Evolutionary conservation across 768 basidiomycete species (phyloP).

Genomic region (Kwoniella pini): DNA sequence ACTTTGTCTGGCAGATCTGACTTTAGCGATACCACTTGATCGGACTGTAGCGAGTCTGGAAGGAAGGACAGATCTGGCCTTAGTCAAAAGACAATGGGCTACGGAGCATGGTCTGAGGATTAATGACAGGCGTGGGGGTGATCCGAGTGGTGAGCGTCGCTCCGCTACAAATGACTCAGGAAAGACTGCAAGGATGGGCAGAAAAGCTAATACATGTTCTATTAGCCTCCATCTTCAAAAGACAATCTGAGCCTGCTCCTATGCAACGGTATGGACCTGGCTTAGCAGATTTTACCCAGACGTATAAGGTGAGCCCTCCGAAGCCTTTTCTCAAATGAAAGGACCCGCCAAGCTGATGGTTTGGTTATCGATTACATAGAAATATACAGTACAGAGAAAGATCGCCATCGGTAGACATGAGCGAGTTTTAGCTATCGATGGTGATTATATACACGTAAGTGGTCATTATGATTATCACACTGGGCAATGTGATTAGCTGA

Average conservation of each 20-base stretch:
- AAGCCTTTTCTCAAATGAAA: too few relatives aligned
- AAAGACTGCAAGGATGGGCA: too few relatives aligned
- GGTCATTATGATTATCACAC: not conserved
- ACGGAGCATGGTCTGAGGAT: slow-evolving; percentile 70
- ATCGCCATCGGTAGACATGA: slow-evolving; percentile 91
- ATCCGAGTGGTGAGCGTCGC: slow-evolving; percentile 73
- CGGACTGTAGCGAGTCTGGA: slow-evolving; percentile 94
- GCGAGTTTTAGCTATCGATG: slow-evolving; percentile 88
- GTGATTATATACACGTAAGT: slow-evolving; percentile 81
- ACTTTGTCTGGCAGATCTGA: slow-evolving; percentile 53
- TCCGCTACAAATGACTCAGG: too few relatives aligned
- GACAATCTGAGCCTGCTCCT: slow-evolving; percentile 68
- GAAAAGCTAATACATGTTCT: too few relatives aligned
- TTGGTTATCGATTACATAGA: slow-evolving; percentile 58
- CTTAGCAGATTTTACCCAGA: slow-evolving; percentile 71
- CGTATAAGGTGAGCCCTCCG: slow-evolving; percentile 70
- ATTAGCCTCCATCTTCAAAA: slow-evolving; percentile 86
- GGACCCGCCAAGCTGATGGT: not conserved
- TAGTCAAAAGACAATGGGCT: slow-evolving; percentile 77
- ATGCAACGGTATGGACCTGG: slow-evolving; percentile 63
- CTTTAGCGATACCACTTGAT: slow-evolving; percentile 78
- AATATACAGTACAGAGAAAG: slow-evolving; percentile 89
- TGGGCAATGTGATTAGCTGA: not conserved
- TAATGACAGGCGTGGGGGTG: slow-evolving; percentile 66
- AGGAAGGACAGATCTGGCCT: slow-evolving; percentile 76